Conservation (phyloP, 2,329 filamentous ascomycete species). For the Alternaria brassicicola region DNA sequence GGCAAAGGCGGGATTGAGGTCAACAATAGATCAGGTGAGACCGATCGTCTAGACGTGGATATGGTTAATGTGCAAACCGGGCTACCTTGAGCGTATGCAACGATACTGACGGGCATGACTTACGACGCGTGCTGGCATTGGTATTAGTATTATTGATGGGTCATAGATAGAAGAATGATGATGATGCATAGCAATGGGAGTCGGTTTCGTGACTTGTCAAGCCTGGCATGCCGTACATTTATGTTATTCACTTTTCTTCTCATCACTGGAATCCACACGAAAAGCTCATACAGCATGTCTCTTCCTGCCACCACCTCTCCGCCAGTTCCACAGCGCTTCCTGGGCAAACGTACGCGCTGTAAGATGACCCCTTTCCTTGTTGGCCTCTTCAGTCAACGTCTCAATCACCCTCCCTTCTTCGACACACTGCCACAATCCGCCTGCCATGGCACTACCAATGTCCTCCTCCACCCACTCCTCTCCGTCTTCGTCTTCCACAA, state of each 20-base stretch:
- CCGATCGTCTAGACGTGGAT: neutral
- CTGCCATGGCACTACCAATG: conserved; percentile 58
- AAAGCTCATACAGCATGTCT: conserved; percentile 56
- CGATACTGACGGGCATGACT: neutral
- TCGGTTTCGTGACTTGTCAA: neutral
- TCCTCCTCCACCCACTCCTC: conserved; percentile 47
- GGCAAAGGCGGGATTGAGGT: neutral
- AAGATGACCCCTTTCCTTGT: conserved; percentile 70
- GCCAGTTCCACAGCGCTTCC: conserved; percentile 89
- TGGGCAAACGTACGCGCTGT: conserved; percentile 84
- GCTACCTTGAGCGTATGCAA: neutral
- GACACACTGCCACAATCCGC: conserved; percentile 82
- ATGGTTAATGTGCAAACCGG: neutral
- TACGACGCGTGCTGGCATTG: neutral
- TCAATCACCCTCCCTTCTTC: conserved; percentile 79
- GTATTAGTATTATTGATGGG: neutral
- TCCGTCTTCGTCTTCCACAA: conserved; percentile 40
- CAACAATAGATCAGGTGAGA: neutral
- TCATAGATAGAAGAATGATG: neutral
- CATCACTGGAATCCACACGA: neutral
- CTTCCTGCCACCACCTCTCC: conserved; percentile 69
- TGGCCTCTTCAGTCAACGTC: conserved; percentile 76
- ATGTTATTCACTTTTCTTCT: neutral
- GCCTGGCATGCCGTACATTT: neutral
- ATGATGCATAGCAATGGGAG: neutral